phyloP scores from a whole-genome alignment of 257 asterid genomes.

The Paraleonurus japonicus region DNA sequence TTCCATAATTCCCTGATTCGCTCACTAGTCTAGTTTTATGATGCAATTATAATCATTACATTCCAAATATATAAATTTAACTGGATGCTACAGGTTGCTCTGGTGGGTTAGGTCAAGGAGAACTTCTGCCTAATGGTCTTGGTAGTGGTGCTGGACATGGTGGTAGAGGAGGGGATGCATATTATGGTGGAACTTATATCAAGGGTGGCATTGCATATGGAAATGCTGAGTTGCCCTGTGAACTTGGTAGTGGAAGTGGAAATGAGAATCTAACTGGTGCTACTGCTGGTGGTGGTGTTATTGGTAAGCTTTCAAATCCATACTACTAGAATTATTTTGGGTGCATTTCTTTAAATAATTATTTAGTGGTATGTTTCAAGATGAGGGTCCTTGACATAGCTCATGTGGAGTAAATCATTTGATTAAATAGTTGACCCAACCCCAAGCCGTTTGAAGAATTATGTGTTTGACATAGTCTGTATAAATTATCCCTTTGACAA shows the following conservation, averaged over 20 bases:
- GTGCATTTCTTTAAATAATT: neutral
- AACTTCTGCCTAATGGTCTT: slow-evolving; percentile 62
- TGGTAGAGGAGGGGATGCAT: slow-evolving; percentile 91
- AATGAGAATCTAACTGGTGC: slow-evolving; percentile 56
- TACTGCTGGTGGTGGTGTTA: slow-evolving; percentile 83
- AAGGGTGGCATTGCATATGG: slow-evolving; percentile 76
- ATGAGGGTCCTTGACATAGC: slow-evolving; percentile 8
- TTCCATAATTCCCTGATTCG: neutral
- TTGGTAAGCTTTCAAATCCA: slow-evolving; percentile 48
- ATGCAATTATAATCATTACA: slow-evolving; percentile 13
- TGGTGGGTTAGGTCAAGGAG: slow-evolving; percentile 81
- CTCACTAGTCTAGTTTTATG: neutral
- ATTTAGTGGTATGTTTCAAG: neutral
- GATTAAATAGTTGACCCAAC: neutral
- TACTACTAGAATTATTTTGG: slow-evolving; percentile 15
- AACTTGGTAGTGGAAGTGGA: slow-evolving; percentile 97
- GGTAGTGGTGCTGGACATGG: slow-evolving; percentile 96
- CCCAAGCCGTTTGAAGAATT: neutral
- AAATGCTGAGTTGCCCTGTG: slow-evolving; percentile 76
- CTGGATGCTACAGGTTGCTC: slow-evolving; percentile 65
- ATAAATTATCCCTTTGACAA: no score
- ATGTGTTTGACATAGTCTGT: no score
- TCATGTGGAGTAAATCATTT: slow-evolving; percentile 16
- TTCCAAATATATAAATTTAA: slow-evolving; percentile 26
- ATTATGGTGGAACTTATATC: slow-evolving; percentile 57